phyloP scores from a whole-genome alignment of 495 filamentous ascomycete species.

The Parachaetomium inaequale region DNA sequence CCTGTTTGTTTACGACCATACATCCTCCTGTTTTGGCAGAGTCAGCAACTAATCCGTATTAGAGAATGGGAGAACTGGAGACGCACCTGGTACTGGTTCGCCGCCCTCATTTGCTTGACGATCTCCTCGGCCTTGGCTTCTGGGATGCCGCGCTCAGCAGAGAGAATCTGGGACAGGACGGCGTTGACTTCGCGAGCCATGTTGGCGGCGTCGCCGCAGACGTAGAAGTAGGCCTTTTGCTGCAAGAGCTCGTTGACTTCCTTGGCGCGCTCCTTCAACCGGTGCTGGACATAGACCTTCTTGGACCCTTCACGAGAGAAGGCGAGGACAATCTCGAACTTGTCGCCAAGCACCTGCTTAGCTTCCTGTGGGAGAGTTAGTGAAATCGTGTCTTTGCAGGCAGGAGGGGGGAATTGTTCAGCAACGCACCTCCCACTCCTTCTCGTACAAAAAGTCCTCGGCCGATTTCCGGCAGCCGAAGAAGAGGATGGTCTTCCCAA shows the following conservation, averaged over 20 bases:
- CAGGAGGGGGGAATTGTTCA: neutral
- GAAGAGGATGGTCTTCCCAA: slow-evolving; percentile 89
- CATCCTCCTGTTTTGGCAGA: slow-evolving; percentile 60
- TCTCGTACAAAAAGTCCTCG: slow-evolving; percentile 89
- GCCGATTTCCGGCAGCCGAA: slow-evolving; percentile 81
- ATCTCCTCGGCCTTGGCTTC: slow-evolving; percentile 88
- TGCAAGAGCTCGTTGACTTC: slow-evolving; percentile 85
- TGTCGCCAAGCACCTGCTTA: slow-evolving; percentile 75
- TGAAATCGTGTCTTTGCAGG: neutral
- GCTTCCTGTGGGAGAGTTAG: slow-evolving; percentile 57
- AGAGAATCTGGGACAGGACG: slow-evolving; percentile 77
- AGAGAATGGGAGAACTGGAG: neutral
- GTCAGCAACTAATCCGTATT: slow-evolving; percentile 22
- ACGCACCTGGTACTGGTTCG: slow-evolving; percentile 89
- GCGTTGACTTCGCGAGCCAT: slow-evolving; percentile 97
- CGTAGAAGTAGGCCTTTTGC: slow-evolving; percentile 91
- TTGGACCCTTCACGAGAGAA: slow-evolving; percentile 82
- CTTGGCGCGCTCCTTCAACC: slow-evolving; percentile 74
- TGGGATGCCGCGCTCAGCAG: slow-evolving; percentile 73
- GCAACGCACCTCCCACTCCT: slow-evolving; percentile 84
- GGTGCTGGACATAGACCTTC: slow-evolving; percentile 98
- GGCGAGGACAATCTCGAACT: slow-evolving; percentile 81
- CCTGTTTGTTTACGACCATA: slow-evolving; percentile 65
- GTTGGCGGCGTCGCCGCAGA: slow-evolving; percentile 96
- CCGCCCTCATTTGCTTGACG: slow-evolving; percentile 89